phyloP scores from a whole-genome alignment of 2,329 filamentous ascomycete genomes.

The Aspergillus vadensis region DNA sequence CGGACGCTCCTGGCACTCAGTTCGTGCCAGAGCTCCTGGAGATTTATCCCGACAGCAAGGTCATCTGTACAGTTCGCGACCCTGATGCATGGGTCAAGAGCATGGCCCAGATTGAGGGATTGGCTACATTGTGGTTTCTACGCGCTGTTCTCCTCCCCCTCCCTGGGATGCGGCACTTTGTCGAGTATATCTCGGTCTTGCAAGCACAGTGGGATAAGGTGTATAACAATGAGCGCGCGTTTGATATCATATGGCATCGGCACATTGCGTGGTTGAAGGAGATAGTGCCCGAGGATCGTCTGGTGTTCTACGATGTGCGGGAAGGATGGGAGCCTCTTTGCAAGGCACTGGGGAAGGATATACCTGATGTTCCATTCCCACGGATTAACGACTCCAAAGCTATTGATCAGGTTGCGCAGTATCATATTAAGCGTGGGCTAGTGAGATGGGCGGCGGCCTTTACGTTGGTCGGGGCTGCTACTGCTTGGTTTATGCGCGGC shows the following conservation, averaged over 20 bases:
- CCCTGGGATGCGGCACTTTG: conserved; percentile 30
- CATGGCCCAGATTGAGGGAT: conserved; percentile 23
- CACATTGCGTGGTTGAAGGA: conserved; percentile 31
- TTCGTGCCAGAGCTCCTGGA: conserved; percentile 52
- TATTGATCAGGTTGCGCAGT: conserved; percentile 20
- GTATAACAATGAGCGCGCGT: conserved; percentile 14
- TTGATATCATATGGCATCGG: conserved; percentile 16
- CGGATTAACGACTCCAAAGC: conserved; percentile 37
- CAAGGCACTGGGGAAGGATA: conserved; percentile 43
- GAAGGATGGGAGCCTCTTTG: conserved; percentile 53
- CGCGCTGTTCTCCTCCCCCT: conserved; percentile 26
- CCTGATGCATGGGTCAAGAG: conserved; percentile 25
- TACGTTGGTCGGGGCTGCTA: conserved; percentile 19
- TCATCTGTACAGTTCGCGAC: conserved; percentile 45
- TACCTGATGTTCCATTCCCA: conserved; percentile 44
- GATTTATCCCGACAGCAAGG: conserved; percentile 53
- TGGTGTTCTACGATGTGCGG: conserved; percentile 42
- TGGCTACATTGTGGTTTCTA: conserved; percentile 24
- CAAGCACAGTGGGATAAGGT: conserved; percentile 24
- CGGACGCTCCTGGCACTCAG: conserved; percentile 48
- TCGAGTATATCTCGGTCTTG: conserved; percentile 23
- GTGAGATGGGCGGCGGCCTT: conserved; percentile 31
- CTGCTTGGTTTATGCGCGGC: background rate
- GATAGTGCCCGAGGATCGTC: conserved; percentile 32
- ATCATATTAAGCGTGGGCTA: conserved; percentile 31